A percentile compares a stretch with the other conserved stretches of the same genome.
Conservation (phyloP, 2,329 filamentous ascomycete genomes). For the Remersonia thermophila region DNA sequence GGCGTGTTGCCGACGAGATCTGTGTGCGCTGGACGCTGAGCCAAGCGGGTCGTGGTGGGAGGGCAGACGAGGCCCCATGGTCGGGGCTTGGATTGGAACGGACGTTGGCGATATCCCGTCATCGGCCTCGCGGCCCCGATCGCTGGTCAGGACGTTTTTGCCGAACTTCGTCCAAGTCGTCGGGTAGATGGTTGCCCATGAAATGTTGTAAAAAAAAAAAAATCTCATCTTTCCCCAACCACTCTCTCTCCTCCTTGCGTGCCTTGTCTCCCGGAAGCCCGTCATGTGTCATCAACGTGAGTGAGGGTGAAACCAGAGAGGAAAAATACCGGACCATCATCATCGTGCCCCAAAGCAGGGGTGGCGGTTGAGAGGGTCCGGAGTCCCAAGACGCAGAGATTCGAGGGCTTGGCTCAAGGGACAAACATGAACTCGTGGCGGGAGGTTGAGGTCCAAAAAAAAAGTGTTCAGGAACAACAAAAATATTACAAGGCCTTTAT, state of each 20-base stretch:
- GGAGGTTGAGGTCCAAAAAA: too few relatives aligned
- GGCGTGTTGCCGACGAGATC: slow-evolving; percentile 5
- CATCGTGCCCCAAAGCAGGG: too few relatives aligned
- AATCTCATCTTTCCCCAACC: background rate
- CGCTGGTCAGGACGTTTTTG: background rate
- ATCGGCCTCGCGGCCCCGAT: background rate
- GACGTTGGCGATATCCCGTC: too few relatives aligned
- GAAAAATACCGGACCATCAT: too few relatives aligned
- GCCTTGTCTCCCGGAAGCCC: too few relatives aligned
- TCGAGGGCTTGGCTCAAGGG: too few relatives aligned
- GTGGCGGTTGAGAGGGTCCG: too few relatives aligned
- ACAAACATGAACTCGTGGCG: too few relatives aligned
- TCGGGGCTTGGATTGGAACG: background rate
- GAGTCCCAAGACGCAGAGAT: too few relatives aligned
- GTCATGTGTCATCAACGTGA: too few relatives aligned
- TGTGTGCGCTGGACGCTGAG: slow-evolving; percentile 1
- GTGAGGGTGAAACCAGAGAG: too few relatives aligned
- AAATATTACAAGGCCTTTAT: slow-evolving; percentile 9
- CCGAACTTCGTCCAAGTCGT: slow-evolving; percentile 5
- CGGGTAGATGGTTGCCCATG: slow-evolving; percentile 18
- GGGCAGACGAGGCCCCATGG: background rate
- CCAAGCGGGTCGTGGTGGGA: background rate
- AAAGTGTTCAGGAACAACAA: slow-evolving; percentile 12
- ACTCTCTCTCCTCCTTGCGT: background rate
- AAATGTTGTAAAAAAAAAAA: slow-evolving; percentile 13